Evolutionary conservation across 306 rosid genomes (phyloP).

Genomic region (Cucurbita moschata): DNA sequence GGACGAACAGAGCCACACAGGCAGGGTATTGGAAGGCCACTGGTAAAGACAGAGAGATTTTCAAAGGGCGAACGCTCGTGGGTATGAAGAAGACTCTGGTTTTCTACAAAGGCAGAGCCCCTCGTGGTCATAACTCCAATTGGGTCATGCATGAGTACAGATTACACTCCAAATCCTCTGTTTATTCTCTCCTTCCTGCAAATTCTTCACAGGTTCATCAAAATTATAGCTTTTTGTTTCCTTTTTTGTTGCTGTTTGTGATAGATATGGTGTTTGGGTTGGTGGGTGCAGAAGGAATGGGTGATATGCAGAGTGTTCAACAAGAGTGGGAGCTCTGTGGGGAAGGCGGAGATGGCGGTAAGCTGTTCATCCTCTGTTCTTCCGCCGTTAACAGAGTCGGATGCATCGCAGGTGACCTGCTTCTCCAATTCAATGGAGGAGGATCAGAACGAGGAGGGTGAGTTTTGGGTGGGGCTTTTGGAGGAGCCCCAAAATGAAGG

Average conservation of each 20-base stretch:
- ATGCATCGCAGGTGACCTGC: constrained; percentile 48
- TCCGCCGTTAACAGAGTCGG: constrained; percentile 64
- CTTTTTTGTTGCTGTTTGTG: too few relatives aligned
- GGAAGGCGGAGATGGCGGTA: neutral
- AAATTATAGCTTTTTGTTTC: too few relatives aligned
- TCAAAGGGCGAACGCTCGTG: constrained; percentile 27
- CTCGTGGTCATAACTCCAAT: constrained; percentile 49
- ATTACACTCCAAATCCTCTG: constrained; percentile 33
- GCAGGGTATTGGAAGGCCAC: constrained; percentile 97
- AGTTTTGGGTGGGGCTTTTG: constrained; percentile 11
- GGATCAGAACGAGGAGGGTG: constrained; percentile 13
- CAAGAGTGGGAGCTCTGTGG: constrained; percentile 20
- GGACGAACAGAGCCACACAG: constrained; percentile 74
- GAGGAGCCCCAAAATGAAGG: constrained; percentile 11
- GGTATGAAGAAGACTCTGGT: constrained; percentile 95
- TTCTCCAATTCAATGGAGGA: constrained; percentile 36
- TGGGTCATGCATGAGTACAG: constrained; percentile 96
- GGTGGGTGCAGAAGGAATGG: constrained; percentile 58
- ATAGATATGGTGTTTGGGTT: too few relatives aligned
- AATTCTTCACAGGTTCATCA: constrained; percentile 13
- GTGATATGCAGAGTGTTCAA: constrained; percentile 58
- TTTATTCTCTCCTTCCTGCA: constrained; percentile 13
- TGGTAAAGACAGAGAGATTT: constrained; percentile 75
- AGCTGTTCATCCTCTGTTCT: constrained; percentile 9
- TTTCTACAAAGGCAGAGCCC: constrained; percentile 84